Percentiles rank a stretch among this genome's conserved stretches.
These are phyloP conservation scores for Opeltia flavorubescens DNA, from an alignment of 495 filamentous ascomycete genomes.

Conservation along the genomic window DNA sequence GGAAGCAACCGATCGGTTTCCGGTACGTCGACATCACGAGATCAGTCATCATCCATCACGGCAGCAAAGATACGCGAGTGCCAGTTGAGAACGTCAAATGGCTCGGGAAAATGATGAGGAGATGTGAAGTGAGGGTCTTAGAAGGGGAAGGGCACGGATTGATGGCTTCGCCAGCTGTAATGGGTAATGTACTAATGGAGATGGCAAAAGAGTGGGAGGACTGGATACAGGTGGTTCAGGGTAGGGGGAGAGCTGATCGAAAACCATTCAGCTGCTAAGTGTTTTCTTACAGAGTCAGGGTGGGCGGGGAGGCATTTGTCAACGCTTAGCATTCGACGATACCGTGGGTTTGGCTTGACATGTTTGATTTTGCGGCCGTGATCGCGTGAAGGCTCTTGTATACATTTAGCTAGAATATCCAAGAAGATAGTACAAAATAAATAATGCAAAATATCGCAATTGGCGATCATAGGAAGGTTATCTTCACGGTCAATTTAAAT, in stretches of 20 bases:
- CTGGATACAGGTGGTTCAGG: conserved; percentile 55
- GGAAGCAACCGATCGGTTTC: conserved; percentile 85
- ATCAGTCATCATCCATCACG: conserved; percentile 85
- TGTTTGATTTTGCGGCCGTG: too few relatives aligned
- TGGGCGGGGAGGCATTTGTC: neutral
- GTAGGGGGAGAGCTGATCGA: conserved; percentile 23
- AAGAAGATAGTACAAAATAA: too few relatives aligned
- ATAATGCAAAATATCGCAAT: too few relatives aligned
- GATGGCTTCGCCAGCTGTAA: conserved; percentile 88
- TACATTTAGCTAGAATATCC: too few relatives aligned
- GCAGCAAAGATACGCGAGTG: conserved; percentile 78
- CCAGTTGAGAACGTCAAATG: conserved; percentile 91
- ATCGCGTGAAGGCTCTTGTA: too few relatives aligned
- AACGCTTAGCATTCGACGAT: neutral
- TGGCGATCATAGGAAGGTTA: too few relatives aligned
- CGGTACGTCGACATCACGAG: conserved; percentile 91
- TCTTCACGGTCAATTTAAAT: too few relatives aligned
- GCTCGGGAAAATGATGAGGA: conserved; percentile 85
- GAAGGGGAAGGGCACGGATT: conserved; percentile 90
- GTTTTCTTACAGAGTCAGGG: neutral
- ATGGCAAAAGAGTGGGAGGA: conserved; percentile 93
- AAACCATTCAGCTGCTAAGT: conserved; percentile 1
- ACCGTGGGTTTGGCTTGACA: too few relatives aligned
- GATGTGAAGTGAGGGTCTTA: conserved; percentile 80
- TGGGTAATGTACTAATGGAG: conserved; percentile 86